phyloP scores from a whole-genome alignment of 2,329 filamentous ascomycete species.

The Colletotrichum shisoi region DNA sequence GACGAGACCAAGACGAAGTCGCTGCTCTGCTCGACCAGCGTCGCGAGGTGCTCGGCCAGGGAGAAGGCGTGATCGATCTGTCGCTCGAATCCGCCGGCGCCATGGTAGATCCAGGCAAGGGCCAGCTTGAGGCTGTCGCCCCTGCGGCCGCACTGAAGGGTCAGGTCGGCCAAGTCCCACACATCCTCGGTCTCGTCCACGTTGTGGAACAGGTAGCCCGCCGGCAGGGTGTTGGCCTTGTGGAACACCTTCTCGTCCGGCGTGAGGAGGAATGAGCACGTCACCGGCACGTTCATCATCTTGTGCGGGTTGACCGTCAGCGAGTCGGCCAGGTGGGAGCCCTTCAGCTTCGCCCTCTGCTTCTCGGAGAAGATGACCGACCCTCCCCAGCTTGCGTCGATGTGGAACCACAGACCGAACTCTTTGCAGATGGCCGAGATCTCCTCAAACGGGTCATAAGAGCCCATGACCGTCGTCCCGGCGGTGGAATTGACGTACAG shows the following conservation, averaged over 20 bases:
- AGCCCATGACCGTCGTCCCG: slow-evolving; percentile 90
- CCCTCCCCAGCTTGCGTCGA: slow-evolving; percentile 93
- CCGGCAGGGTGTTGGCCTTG: slow-evolving; percentile 82
- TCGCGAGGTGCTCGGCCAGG: slow-evolving; percentile 73
- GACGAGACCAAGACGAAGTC: slow-evolving; percentile 77
- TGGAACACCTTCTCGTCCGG: slow-evolving; percentile 81
- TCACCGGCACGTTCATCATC: slow-evolving; percentile 91
- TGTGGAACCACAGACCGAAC: slow-evolving; percentile 86
- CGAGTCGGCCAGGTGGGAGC: slow-evolving; percentile 77
- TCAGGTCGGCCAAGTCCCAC: slow-evolving; percentile 91
- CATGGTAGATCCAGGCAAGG: slow-evolving; percentile 89
- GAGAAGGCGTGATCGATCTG: slow-evolving; percentile 78
- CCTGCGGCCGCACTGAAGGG: slow-evolving; percentile 88
- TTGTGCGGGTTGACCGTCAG: slow-evolving; percentile 95
- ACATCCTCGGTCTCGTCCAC: slow-evolving; percentile 64
- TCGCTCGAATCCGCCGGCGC: slow-evolving; percentile 72
- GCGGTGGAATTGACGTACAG: slow-evolving; percentile 97
- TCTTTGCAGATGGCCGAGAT: slow-evolving; percentile 75
- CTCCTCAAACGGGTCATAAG: slow-evolving; percentile 79
- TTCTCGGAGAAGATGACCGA: slow-evolving; percentile 77
- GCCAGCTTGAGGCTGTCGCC: slow-evolving; percentile 89
- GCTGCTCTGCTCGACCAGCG: slow-evolving; percentile 60
- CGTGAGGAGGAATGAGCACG: slow-evolving; percentile 87
- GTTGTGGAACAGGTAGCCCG: slow-evolving; percentile 84
- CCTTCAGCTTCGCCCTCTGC: slow-evolving; percentile 70